phyloP scores from a whole-genome alignment of 2,329 filamentous ascomycete species.

The Amylocarpus encephaloides region DNA sequence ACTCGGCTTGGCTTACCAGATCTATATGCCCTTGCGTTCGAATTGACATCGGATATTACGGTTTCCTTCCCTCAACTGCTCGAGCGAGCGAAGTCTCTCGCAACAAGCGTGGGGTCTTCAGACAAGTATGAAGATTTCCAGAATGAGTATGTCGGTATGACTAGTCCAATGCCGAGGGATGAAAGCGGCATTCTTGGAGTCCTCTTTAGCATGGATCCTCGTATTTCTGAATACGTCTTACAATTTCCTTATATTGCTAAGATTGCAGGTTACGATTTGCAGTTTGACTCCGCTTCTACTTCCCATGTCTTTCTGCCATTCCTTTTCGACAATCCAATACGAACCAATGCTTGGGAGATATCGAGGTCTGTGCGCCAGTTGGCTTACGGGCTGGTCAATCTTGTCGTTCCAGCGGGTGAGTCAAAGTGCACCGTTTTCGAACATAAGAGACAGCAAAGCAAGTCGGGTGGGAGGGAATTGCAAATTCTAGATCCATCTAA shows the following conservation, averaged over 20 bases:
- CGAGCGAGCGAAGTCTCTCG: slow-evolving; percentile 16
- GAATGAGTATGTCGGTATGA: slow-evolving; percentile 19
- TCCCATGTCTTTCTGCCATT: slow-evolving; percentile 57
- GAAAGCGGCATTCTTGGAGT: neutral
- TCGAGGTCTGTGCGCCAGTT: slow-evolving; percentile 44
- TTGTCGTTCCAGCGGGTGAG: slow-evolving; percentile 26
- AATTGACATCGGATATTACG: slow-evolving; percentile 25
- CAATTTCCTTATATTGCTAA: slow-evolving; percentile 32
- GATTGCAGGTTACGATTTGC: slow-evolving; percentile 24
- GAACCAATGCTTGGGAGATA: slow-evolving; percentile 51
- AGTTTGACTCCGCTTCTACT: slow-evolving; percentile 18
- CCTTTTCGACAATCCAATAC: slow-evolving; percentile 50
- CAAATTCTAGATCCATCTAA: slow-evolving; percentile 20
- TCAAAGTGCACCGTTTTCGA: slow-evolving; percentile 23
- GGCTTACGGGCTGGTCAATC: slow-evolving; percentile 48
- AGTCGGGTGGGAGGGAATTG: slow-evolving; percentile 24
- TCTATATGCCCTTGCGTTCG: slow-evolving; percentile 34
- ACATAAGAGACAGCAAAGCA: slow-evolving; percentile 25
- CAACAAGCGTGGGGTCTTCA: slow-evolving; percentile 15
- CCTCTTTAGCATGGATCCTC: slow-evolving; percentile 37
- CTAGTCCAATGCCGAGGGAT: neutral
- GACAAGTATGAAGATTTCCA: slow-evolving; percentile 21
- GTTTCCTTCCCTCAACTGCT: slow-evolving; percentile 23
- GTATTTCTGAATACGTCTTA: slow-evolving; percentile 44
- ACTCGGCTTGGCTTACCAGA: slow-evolving; percentile 39